Evolutionary conservation across 768 basidiomycete species (phyloP).

Genomic region (Termitomyces sp.): DNA sequence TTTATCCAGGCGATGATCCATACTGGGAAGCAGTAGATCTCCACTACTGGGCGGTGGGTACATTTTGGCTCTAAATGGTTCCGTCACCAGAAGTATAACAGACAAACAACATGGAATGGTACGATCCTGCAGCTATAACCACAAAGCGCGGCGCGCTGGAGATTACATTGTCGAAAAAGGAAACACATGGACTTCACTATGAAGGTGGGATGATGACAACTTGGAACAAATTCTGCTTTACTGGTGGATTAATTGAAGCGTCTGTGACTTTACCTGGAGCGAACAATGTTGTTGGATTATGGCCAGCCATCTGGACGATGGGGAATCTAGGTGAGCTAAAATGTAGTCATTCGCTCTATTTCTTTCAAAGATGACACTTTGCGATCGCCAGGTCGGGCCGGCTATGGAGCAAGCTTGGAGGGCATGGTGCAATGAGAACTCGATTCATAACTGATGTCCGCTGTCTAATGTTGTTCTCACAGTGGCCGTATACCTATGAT

Average conservation of each 20-base stretch:
- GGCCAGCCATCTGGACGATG: constrained; percentile 83
- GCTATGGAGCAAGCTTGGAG: constrained; percentile 84
- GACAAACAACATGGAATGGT: constrained; percentile 85
- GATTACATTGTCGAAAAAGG: constrained; percentile 65
- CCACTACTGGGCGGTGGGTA: constrained; percentile 67
- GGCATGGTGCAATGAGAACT: constrained; percentile 50
- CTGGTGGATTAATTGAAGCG: constrained; percentile 75
- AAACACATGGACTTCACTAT: constrained; percentile 70
- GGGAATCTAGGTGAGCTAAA: constrained; percentile 64
- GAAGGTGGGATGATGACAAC: constrained; percentile 66
- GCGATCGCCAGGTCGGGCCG: constrained; percentile 68
- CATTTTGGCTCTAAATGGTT: neutral
- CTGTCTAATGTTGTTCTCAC: constrained; percentile 4
- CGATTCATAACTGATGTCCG: neutral
- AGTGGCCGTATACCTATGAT: constrained; percentile 86
- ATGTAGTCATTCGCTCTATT: neutral
- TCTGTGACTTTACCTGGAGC: constrained; percentile 68
- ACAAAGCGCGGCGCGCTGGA: constrained; percentile 73
- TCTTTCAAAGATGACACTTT: neutral
- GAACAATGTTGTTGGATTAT: constrained; percentile 62
- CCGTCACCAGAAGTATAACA: constrained; percentile 17
- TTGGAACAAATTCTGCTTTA: constrained; percentile 95
- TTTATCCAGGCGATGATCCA: constrained; percentile 87
- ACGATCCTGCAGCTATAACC: constrained; percentile 74
- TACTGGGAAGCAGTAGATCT: constrained; percentile 86